Conservation (phyloP, 352 stramenopile species). For the Saprolegnia parasitica region DNA sequence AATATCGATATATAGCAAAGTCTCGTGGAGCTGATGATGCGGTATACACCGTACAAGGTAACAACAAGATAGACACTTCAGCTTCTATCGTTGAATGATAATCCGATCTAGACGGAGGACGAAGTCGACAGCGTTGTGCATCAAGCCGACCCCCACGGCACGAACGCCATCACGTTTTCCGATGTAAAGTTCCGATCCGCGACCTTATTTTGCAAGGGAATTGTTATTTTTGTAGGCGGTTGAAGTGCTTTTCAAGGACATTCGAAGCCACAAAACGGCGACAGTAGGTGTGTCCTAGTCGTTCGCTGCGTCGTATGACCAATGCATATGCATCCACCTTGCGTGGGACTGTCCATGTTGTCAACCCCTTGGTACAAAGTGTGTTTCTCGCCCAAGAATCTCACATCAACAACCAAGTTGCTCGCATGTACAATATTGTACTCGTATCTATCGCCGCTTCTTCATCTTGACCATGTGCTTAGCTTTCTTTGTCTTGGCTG, state of each 20-base stretch:
- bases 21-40: constrained; percentile 37
- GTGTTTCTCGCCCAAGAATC: no score
- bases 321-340: no score
- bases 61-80: no score
- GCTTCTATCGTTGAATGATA: no score
- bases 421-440: no score
- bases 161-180: constrained; percentile 76
- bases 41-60: constrained; percentile 44
- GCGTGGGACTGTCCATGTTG: no score
- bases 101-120: constrained; percentile 34
- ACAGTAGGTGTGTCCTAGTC: no score
- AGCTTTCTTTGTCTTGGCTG: neutral
- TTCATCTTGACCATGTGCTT: constrained; percentile 11
- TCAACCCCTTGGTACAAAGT: no score
- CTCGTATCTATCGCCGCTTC: constrained; percentile 16
- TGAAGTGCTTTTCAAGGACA: constrained; percentile 33
- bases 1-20: constrained; percentile 33
- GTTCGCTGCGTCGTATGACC: no score
- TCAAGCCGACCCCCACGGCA: constrained; percentile 53
- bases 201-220: neutral
- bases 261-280: constrained; percentile 30
- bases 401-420: no score
- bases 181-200: no score
- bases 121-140: constrained; percentile 44
- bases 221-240: constrained; percentile 32